A percentile compares a stretch with the other conserved stretches of the same genome.
Evolutionary conservation across 371 early-diverging fungal species (phyloP).

Genomic region (Mucor lusitanicus): DNA sequence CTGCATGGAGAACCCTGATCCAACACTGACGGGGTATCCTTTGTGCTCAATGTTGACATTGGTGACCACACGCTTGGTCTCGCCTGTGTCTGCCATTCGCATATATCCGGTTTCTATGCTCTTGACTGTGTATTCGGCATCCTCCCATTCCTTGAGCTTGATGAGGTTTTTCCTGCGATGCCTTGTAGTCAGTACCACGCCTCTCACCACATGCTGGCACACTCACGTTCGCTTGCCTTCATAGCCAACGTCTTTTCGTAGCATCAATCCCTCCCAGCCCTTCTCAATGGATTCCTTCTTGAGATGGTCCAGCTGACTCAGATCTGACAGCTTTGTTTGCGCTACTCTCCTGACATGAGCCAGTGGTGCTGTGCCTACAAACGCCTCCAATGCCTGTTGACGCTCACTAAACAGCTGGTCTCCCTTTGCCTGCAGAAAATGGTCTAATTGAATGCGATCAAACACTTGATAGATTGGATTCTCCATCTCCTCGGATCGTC

Average conservation of each 20-base stretch:
- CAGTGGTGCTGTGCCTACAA: slow-evolving; percentile 11
- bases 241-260: slow-evolving; percentile 53
- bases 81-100: slow-evolving; percentile 51
- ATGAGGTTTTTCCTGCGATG: slow-evolving; percentile 47
- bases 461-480: slow-evolving; percentile 57
- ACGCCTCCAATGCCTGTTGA: slow-evolving; percentile 24
- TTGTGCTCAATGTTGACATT: slow-evolving; percentile 55
- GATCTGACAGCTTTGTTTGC: slow-evolving; percentile 32
- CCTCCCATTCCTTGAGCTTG: slow-evolving; percentile 63
- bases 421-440: slow-evolving; percentile 35
- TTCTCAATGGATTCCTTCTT: slow-evolving; percentile 26
- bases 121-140: slow-evolving; percentile 57
- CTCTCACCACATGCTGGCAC: no score
- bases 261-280: slow-evolving; percentile 65
- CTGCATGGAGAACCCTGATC: slow-evolving; percentile 55
- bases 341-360: slow-evolving; percentile 32
- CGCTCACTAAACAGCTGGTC: slow-evolving; percentile 33
- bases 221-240: slow-evolving; percentile 60
- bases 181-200: no score
- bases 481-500: slow-evolving; percentile 31
- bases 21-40: slow-evolving; percentile 54
- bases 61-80: slow-evolving; percentile 43
- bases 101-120: slow-evolving; percentile 51
- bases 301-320: slow-evolving; percentile 32
- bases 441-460: slow-evolving; percentile 46